Conservation (phyloP, 768 basidiomycete genomes). For the Russula sp. region DNA sequence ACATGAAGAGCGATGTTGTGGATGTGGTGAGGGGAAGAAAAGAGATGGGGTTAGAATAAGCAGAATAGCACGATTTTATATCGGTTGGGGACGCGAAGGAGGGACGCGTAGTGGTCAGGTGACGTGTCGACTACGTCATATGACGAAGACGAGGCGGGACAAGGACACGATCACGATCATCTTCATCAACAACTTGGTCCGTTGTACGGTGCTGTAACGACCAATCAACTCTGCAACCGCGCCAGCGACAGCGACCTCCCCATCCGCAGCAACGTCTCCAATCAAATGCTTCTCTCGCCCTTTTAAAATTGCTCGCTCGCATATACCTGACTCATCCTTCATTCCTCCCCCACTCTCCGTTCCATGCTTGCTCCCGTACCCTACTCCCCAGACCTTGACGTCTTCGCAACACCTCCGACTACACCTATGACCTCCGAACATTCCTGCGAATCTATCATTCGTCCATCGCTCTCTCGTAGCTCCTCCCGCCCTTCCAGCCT, state of each 20-base stretch:
- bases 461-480: slow-evolving; percentile 35
- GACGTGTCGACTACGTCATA: not conserved
- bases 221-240: no score
- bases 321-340: not conserved
- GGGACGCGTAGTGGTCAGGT: slow-evolving; percentile 1
- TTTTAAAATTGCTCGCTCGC: no score
- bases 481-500: slow-evolving; percentile 31
- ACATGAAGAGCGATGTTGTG: slow-evolving; percentile 24
- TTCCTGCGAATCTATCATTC: slow-evolving; percentile 24
- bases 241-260: no score
- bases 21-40: not conserved
- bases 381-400: slow-evolving; percentile 31
- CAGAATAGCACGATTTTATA: not conserved
- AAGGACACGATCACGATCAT: no score
- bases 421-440: slow-evolving; percentile 29
- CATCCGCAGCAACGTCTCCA: not conserved
- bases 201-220: no score
- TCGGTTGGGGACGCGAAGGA: not conserved
- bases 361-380: slow-evolving; percentile 5
- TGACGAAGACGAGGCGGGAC: not conserved
- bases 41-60: not conserved
- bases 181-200: no score
- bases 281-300: not conserved
- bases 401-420: slow-evolving; percentile 39
- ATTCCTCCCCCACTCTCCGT: not conserved